A percentile compares a stretch with the other conserved stretches of the same genome.
These are phyloP conservation scores for Apiotrichum laibachii DNA, from an alignment of 1,284 basidiomycete species.

Conservation along the genomic window DNA sequence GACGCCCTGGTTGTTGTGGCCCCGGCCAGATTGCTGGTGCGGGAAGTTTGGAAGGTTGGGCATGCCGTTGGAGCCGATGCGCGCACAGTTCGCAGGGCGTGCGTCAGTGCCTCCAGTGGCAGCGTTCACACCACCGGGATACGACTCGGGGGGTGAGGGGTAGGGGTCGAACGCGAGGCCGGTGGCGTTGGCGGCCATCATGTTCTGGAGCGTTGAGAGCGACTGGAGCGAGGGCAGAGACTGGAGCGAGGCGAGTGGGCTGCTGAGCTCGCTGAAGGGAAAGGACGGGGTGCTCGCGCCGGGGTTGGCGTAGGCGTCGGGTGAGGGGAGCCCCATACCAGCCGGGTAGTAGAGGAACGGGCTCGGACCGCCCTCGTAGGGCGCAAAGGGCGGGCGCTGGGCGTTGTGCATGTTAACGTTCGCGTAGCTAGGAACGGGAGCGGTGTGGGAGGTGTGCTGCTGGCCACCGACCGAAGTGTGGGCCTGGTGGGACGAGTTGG, in stretches of 20 bases:
- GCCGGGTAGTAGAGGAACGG: conserved; percentile 16
- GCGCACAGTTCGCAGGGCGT: background rate
- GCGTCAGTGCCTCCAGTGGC: background rate
- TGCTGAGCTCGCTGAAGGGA: background rate
- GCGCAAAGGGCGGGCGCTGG: conserved; percentile 12
- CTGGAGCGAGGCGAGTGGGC: background rate
- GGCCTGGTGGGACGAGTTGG: conserved; percentile 1
- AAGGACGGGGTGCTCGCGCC: background rate
- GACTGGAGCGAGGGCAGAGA: conserved; percentile 10
- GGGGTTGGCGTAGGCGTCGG: conserved; percentile 9
- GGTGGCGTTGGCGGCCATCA: background rate
- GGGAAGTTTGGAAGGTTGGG: background rate
- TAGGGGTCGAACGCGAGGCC: conserved; percentile 15
- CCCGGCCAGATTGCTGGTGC: background rate
- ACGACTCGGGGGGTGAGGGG: conserved; percentile 12
- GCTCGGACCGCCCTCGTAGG: conserved; percentile 5
- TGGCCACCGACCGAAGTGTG: background rate
- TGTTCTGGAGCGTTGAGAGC: background rate
- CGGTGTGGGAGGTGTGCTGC: background rate
- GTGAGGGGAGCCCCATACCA: background rate
- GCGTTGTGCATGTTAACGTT: conserved; percentile 9
- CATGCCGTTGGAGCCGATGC: background rate
- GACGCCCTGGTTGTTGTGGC: background rate
- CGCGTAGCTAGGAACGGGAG: background rate
- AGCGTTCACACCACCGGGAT: background rate